Percentiles rank a stretch among this genome's conserved stretches.
These are phyloP conservation scores for Neofusicoccum sp. DNA, from an alignment of 2,329 filamentous ascomycete species.

Conservation along the genomic window DNA sequence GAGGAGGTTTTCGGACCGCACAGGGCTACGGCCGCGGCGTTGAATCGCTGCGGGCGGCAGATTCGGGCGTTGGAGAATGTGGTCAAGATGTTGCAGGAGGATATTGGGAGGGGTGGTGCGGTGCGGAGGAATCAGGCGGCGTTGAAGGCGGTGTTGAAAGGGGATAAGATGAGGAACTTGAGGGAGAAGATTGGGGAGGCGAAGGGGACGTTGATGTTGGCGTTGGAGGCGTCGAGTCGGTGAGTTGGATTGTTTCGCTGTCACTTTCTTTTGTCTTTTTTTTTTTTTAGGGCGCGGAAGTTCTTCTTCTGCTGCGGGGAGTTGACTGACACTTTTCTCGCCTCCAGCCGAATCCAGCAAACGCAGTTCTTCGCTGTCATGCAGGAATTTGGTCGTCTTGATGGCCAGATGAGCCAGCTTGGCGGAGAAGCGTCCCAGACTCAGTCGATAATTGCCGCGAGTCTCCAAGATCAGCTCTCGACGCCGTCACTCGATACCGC, in stretches of 20 bases:
- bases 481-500: no score
- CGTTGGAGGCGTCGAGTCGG: not conserved
- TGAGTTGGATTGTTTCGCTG: not conserved
- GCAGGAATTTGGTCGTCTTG: no score
- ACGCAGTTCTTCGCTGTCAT: not conserved
- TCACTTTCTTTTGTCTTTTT: accelerated
- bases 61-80: not conserved
- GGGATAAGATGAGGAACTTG: not conserved
- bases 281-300: no score
- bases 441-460: not conserved
- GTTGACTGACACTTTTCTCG: not conserved
- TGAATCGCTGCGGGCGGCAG: not conserved
- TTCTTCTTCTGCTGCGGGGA: no score
- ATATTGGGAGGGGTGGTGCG: not conserved
- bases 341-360: not conserved
- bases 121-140: not conserved
- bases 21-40: not conserved
- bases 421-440: not conserved
- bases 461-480: no score
- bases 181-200: not conserved
- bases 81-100: not conserved
- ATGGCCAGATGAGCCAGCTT: not conserved
- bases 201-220: not conserved
- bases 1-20: not conserved
- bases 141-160: not conserved